Evolutionary conservation across 352 stramenopile species (phyloP).

Genomic region (Phytopythium delawarense): DNA sequence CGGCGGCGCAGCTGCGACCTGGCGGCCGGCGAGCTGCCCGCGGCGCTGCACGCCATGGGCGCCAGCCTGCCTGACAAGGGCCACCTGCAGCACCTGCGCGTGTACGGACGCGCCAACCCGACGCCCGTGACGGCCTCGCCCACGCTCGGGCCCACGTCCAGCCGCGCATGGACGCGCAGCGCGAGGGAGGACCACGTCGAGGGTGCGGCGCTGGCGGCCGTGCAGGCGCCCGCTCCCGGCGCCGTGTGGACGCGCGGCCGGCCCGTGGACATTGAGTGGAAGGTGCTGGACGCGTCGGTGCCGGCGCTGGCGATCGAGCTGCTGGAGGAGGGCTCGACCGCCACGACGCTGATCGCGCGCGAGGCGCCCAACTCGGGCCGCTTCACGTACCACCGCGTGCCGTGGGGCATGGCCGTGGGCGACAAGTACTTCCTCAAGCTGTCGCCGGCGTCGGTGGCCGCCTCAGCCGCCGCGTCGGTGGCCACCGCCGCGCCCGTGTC

Average conservation of each 20-base stretch:
- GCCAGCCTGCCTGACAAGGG: conserved; percentile 16
- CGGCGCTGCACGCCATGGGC: conserved; percentile 3
- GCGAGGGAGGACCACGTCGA: conserved; percentile 32
- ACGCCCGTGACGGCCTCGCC: conserved; percentile 5
- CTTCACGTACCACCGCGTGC: conserved; percentile 71
- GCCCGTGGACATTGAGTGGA: conserved; percentile 71
- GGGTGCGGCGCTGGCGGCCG: conserved; percentile 33
- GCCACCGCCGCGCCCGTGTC: conserved; percentile 37
- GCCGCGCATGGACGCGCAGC: conserved; percentile 4
- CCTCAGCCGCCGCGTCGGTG: not conserved
- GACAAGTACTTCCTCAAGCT: conserved; percentile 78
- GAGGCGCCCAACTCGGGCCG: conserved; percentile 62
- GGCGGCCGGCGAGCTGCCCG: conserved; percentile 4
- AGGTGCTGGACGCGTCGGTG: conserved; percentile 48
- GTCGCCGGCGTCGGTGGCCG: conserved; percentile 16
- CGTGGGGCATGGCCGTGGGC: conserved; percentile 80
- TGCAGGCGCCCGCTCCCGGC: conserved; percentile 30
- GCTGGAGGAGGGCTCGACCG: conserved; percentile 52
- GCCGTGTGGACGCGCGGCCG: conserved; percentile 76
- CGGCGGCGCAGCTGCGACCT: conserved; percentile 45
- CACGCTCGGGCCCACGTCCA: not conserved
- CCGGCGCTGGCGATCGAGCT: conserved; percentile 62
- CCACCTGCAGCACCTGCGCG: conserved; percentile 46
- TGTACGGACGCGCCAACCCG: conserved; percentile 40
- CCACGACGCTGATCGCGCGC: conserved; percentile 58